Evolutionary conservation across 345 rosid species (phyloP).

Genomic region (Eucalyptus shirleyi): DNA sequence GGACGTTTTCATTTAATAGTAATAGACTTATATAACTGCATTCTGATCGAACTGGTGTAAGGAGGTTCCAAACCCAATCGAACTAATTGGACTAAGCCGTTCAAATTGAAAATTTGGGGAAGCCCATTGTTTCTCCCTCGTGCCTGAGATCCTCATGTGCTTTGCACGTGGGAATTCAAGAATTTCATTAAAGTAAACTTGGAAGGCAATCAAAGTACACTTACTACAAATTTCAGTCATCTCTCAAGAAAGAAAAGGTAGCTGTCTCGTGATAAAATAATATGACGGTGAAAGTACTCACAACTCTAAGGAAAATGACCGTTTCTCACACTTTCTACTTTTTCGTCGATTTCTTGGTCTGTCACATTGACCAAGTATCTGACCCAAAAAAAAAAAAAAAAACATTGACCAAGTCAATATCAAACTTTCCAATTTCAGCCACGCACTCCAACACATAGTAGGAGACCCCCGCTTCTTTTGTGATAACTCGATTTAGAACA

Average conservation of each 20-base stretch:
- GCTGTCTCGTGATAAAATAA: neutral
- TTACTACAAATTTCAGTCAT: neutral
- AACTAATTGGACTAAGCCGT: neutral
- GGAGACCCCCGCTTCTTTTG: no score
- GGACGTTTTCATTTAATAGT: neutral
- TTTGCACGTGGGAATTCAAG: neutral
- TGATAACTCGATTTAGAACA: no score
- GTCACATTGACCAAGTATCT: no score
- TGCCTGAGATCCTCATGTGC: neutral
- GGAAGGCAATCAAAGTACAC: neutral
- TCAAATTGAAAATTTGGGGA: neutral
- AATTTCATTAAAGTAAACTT: neutral
- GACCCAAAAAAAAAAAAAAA: no score
- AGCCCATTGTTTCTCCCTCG: neutral
- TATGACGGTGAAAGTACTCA: neutral
- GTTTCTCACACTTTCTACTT: no score
- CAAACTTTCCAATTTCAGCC: no score
- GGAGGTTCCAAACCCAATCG: neutral
- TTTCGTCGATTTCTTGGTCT: no score
- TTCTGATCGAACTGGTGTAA: neutral
- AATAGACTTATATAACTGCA: neutral
- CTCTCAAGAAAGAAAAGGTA: neutral
- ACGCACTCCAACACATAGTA: no score
- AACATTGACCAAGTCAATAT: no score
- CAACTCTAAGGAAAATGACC: neutral